Conservation (phyloP, 768 basidiomycete species). For the Wakefieldia striispora region DNA sequence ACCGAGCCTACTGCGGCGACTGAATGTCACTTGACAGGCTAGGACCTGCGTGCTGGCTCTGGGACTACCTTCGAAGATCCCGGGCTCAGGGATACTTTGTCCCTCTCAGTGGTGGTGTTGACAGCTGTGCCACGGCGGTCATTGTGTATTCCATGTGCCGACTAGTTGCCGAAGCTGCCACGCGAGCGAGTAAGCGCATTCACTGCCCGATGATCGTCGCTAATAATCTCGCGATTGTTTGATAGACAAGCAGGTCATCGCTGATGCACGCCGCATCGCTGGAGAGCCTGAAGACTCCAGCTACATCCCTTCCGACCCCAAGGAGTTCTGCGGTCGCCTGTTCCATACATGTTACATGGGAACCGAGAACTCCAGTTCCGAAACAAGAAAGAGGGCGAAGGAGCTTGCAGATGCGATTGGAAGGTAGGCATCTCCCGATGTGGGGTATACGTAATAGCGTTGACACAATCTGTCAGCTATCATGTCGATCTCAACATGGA, state of each 20-base stretch:
- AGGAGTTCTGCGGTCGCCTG: slow-evolving; percentile 80
- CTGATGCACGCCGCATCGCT: slow-evolving; percentile 84
- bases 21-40: slow-evolving; percentile 48
- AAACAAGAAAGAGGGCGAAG: slow-evolving; percentile 85
- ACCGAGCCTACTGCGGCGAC: not conserved
- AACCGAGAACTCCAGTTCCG: slow-evolving; percentile 89
- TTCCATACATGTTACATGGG: slow-evolving; percentile 99
- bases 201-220: not conserved
- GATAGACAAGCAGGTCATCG: slow-evolving; percentile 79
- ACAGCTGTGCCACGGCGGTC: slow-evolving; percentile 94
- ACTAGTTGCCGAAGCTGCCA: slow-evolving; percentile 78
- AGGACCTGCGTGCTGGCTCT: slow-evolving; percentile 99
- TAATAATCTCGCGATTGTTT: not conserved
- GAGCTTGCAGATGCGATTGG: slow-evolving; percentile 86
- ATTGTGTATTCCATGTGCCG: slow-evolving; percentile 98
- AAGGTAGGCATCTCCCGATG: slow-evolving; percentile 47
- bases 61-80: slow-evolving; percentile 97
- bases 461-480: slow-evolving; percentile 52
- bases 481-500: slow-evolving; percentile 98
- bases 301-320: slow-evolving; percentile 84
- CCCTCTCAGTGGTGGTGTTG: slow-evolving; percentile 94
- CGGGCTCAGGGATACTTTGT: slow-evolving; percentile 93
- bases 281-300: slow-evolving; percentile 79
- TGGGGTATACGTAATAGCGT: too few relatives aligned
- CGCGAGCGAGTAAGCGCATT: slow-evolving; percentile 56